Evolutionary conservation across 345 rosid genomes (phyloP).

Genomic region (Citrus mangshanensis): DNA sequence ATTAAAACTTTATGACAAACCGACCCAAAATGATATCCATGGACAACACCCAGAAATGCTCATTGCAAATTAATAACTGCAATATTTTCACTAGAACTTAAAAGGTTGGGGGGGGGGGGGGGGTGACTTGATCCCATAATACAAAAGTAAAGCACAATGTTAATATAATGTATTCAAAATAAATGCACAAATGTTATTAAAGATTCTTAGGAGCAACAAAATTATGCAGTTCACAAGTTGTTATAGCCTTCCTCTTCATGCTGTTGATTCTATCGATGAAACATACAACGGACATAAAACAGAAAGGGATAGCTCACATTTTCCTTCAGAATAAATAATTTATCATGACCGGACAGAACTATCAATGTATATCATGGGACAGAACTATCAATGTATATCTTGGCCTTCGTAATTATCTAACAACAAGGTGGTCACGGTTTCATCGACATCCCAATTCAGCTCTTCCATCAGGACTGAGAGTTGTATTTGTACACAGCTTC

Average conservation of each 20-base stretch:
- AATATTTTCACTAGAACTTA: no score
- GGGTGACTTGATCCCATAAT: no score
- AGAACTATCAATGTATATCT: not conserved
- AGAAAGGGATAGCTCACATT: not conserved
- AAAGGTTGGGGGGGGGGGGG: no score
- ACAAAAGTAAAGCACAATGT: no score
- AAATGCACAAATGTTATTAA: not conserved
- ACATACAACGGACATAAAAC: not conserved
- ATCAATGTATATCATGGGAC: not conserved
- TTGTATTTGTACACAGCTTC: slow-evolving; percentile 54
- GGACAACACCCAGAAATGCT: no score
- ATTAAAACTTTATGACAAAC: no score
- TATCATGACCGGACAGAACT: not conserved
- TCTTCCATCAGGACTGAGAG: slow-evolving; percentile 49
- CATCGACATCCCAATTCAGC: slow-evolving; percentile 59
- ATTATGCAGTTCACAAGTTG: not conserved
- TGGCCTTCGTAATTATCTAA: not conserved
- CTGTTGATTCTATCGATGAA: not conserved
- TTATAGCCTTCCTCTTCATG: not conserved
- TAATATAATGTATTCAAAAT: no score
- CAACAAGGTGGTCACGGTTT: slow-evolving; percentile 38
- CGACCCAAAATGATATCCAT: no score
- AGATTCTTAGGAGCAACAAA: not conserved
- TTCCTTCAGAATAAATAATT: not conserved
- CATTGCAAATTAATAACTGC: no score